phyloP scores from a whole-genome alignment of 192 early-diverging fungal species.

The Coemansia sp. region DNA sequence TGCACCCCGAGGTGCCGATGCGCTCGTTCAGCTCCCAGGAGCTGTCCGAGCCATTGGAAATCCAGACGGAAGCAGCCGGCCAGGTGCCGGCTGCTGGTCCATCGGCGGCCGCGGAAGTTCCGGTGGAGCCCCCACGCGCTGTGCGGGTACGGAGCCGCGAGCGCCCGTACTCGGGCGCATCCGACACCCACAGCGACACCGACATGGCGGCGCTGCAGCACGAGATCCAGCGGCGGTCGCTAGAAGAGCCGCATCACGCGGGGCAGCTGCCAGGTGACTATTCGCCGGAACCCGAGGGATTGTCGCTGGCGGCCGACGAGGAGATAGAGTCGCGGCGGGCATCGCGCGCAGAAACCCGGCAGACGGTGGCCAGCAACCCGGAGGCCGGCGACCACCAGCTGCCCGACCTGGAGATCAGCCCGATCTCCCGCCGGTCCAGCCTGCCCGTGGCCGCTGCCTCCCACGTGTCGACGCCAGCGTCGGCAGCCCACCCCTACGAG shows the following conservation, averaged over 20 bases:
- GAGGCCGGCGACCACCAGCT: conserved; percentile 1
- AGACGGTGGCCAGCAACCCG: conserved; percentile 17
- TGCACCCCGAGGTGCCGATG: conserved; percentile 1
- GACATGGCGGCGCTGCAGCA: not conserved
- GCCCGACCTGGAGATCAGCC: not conserved
- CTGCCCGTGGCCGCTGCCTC: not conserved
- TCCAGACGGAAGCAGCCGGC: no score
- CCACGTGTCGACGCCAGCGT: not conserved
- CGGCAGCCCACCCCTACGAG: not conserved
- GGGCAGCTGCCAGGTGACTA: not conserved
- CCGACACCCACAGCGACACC: conserved; percentile 9
- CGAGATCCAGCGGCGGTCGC: not conserved
- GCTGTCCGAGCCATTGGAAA: not conserved
- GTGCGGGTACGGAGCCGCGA: conserved; percentile 1
- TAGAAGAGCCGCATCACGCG: not conserved
- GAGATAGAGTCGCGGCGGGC: conserved; percentile 10
- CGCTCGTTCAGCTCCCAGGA: conserved; percentile 34
- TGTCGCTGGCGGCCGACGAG: conserved; percentile 31
- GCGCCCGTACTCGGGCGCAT: not conserved
- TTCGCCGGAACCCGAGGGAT: conserved; percentile 13
- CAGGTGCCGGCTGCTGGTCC: no score
- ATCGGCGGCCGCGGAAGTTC: no score
- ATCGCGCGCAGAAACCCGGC: conserved; percentile 15
- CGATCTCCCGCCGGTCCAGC: conserved; percentile 19
- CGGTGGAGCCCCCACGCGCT: not conserved